phyloP scores from a whole-genome alignment of 2,329 filamentous ascomycete species.

The Bertia moriformis region DNA sequence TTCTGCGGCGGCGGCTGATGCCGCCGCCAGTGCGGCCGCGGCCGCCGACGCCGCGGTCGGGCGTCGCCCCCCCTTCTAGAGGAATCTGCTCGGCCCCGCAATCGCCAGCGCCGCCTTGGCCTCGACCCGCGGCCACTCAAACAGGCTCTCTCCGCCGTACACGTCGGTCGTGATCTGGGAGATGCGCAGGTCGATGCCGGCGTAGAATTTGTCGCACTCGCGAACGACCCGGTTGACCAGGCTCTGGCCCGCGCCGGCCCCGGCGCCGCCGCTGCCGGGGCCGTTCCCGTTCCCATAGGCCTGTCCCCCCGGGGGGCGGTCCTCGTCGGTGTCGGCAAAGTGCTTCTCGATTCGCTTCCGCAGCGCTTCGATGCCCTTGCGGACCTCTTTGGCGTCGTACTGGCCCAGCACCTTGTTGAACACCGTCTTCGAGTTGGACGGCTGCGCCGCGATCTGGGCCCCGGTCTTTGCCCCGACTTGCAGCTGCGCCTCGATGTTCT shows the following conservation, averaged over 20 bases:
- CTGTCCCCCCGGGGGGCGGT: too few relatives aligned
- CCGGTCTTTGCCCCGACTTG: slow-evolving; percentile 43
- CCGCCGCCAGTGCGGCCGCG: not conserved
- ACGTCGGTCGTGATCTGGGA: slow-evolving; percentile 44
- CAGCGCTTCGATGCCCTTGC: slow-evolving; percentile 77
- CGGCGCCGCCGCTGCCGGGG: not conserved
- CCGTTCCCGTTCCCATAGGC: slow-evolving; percentile 33
- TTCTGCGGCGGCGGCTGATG: not conserved
- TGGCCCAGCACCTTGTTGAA: slow-evolving; percentile 75
- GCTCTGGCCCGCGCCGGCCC: not conserved
- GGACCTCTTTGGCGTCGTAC: slow-evolving; percentile 72
- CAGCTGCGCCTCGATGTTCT: slow-evolving; percentile 67
- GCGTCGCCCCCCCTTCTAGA: slow-evolving; percentile 10
- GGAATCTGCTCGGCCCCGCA: too few relatives aligned
- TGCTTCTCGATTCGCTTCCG: slow-evolving; percentile 93
- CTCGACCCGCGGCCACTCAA: slow-evolving; percentile 52
- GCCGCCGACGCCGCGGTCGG: not conserved
- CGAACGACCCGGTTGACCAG: slow-evolving; percentile 41
- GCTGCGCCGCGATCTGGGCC: slow-evolving; percentile 58
- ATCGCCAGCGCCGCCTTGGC: slow-evolving; percentile 40
- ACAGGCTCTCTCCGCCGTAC: slow-evolving; percentile 48
- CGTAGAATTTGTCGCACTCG: slow-evolving; percentile 50
- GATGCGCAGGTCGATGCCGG: slow-evolving; percentile 45
- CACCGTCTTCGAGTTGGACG: slow-evolving; percentile 66
- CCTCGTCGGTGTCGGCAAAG: slow-evolving; percentile 79